Evolutionary conservation across 768 basidiomycete genomes (phyloP).

Genomic region (Boletus tomentosulus): DNA sequence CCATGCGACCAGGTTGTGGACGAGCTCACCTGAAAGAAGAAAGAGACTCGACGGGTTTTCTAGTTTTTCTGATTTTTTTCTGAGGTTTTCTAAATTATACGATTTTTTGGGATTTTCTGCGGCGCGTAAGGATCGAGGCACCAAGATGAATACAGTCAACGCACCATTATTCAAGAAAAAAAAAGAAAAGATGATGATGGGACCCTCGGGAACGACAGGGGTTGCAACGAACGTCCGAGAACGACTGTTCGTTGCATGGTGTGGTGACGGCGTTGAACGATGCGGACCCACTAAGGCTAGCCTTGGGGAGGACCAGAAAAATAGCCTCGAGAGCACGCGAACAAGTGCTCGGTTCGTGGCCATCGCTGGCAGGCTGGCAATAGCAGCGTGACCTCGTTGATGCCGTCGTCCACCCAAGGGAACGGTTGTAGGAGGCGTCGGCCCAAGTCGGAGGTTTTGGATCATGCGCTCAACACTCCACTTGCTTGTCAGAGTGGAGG

Average conservation of each 20-base stretch:
- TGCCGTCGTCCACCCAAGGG: not conserved
- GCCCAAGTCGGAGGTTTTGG: no score
- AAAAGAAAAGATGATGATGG: not conserved
- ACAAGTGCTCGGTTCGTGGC: no score
- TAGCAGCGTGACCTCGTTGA: not conserved
- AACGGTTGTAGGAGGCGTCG: no score
- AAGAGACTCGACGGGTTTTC: no score
- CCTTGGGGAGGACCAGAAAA: no score
- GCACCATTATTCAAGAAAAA: not conserved
- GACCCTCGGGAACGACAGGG: not conserved
- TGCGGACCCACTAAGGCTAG: not conserved
- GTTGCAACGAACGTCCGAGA: no score
- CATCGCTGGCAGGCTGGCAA: not conserved
- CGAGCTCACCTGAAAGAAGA: no score
- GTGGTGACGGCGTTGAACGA: not conserved
- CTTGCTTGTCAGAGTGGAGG: not conserved
- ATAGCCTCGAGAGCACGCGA: no score
- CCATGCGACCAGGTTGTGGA: no score
- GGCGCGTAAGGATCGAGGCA: not conserved
- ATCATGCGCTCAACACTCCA: no score
- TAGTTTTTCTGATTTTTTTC: not conserved
- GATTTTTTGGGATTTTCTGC: not conserved
- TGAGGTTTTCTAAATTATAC: no score
- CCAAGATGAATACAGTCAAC: not conserved
- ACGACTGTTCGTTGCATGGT: no score